Evolutionary conservation across 2,329 filamentous ascomycete species (phyloP), one percentile per base, ranked within the genome.

Genomic region (Pezicula neosporulosa): DNA sequence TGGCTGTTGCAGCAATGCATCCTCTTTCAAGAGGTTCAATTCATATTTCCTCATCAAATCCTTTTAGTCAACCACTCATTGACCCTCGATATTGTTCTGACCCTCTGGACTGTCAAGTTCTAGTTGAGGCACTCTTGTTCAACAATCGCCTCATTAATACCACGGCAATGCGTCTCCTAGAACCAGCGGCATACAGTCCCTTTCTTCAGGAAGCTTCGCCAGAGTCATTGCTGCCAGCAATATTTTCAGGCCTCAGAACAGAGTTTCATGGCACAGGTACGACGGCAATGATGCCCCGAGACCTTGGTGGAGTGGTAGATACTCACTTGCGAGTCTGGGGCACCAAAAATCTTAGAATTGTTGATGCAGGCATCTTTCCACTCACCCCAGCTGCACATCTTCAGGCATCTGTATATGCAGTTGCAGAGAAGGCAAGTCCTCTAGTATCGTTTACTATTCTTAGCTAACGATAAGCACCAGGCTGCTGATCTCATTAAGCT

Each of bases 11-110:
- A 1, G 66, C 77, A 43, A 75, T 77, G 52, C 83, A 73, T 51
- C 66, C 83, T 0, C 77, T 82, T 61, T 80, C 78, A 1, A 74
- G 81, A 1, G 83, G 83, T 1, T 72, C 70, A 47, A 75, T 82
- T 46, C 82, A 86, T 65, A 80, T 85, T 53, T 62, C 66, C 6
- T 69, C 70, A 1, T 51, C 67, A 1, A 68, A 74, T 28, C 61
- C 71, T 9, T 63, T 66, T 9, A 68, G 69, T 3, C 56, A 68
- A 12, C 73, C 76, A 0, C 64, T 72, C 12, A 81, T 82, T 60
- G 75, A 83, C 54, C 60, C 59, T 19, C 57, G 60, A 9, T 61
- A 57, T 28, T 59, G 55, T 16, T 57, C 60, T 18, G 60, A 63
- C 33, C 61, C 60, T 37, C 44, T 61, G 8, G 60, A 63, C 46